phyloP scores from a whole-genome alignment of 352 stramenopile species.

The Thraustochytrium sp. region DNA sequence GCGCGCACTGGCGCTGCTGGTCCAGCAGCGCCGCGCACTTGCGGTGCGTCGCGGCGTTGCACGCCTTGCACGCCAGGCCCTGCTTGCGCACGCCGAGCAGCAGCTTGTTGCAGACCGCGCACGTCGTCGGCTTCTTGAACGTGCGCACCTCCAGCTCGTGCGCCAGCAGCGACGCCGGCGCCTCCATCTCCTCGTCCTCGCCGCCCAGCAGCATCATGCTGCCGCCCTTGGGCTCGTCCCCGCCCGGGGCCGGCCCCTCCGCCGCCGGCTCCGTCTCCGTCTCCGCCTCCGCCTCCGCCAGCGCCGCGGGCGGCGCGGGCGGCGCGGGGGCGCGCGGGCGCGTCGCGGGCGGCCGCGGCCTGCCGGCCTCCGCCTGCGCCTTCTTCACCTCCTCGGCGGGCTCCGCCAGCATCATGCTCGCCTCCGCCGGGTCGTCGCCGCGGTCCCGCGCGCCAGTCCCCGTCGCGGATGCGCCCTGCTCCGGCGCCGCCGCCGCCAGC shows the following conservation, averaged over 20 bases:
- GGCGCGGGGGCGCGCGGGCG: too few relatives aligned
- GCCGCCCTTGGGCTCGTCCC: background rate
- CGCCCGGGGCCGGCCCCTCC: background rate
- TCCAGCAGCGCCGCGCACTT: background rate
- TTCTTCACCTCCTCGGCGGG: too few relatives aligned
- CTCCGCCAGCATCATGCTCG: too few relatives aligned
- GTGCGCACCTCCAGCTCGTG: background rate
- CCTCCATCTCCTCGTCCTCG: background rate
- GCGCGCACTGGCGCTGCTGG: background rate
- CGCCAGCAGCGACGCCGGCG: background rate
- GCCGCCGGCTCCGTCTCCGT: too few relatives aligned
- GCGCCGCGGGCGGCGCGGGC: too few relatives aligned
- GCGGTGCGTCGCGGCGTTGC: background rate
- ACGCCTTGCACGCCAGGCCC: background rate
- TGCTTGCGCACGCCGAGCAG: constrained; percentile 1
- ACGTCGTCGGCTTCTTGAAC: constrained; percentile 4
- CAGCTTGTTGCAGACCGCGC: background rate
- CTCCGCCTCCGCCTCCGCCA: too few relatives aligned
- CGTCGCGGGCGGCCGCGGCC: too few relatives aligned
- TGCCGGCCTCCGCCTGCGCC: too few relatives aligned
- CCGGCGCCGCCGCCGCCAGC: too few relatives aligned
- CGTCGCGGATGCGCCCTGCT: too few relatives aligned
- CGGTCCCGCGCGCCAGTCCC: too few relatives aligned
- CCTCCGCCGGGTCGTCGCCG: too few relatives aligned
- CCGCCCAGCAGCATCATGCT: background rate